A percentile compares a stretch with the other conserved stretches of the same genome.
Evolutionary conservation across 805 yeast genomes (phyloP).

Genomic region (Isabelozyma rhagii): DNA sequence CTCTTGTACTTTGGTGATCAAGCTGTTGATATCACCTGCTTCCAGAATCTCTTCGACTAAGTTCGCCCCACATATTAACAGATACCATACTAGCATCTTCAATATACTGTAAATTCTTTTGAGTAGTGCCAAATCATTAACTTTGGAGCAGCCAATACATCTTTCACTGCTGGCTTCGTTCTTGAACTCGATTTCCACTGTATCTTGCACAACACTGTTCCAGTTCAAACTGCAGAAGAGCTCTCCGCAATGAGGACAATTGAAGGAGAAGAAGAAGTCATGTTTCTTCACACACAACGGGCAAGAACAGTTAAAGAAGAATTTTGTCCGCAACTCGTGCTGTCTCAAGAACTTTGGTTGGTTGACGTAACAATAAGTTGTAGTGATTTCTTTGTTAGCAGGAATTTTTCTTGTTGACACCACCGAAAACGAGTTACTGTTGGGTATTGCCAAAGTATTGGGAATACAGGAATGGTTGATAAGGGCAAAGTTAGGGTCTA

Average conservation of each 20-base stretch:
- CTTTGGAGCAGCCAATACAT: background rate
- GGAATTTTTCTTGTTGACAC: slow-evolving; percentile 13
- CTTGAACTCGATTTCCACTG: background rate
- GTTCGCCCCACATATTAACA: background rate
- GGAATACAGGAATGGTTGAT: slow-evolving; percentile 43
- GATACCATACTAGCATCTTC: background rate
- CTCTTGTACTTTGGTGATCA: no score
- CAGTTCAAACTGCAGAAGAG: slow-evolving; percentile 1
- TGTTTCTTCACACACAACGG: slow-evolving; percentile 12
- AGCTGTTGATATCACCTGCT: no score
- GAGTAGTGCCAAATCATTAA: background rate
- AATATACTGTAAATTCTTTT: background rate
- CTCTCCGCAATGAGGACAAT: slow-evolving; percentile 17
- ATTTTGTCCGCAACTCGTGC: slow-evolving; percentile 17
- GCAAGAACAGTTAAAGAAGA: slow-evolving; percentile 34
- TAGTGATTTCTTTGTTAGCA: slow-evolving; percentile 21
- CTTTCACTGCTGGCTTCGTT: background rate
- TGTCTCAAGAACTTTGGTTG: slow-evolving; percentile 26
- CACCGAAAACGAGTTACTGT: slow-evolving; percentile 7
- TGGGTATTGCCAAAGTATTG: slow-evolving; percentile 14
- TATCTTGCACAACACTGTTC: background rate
- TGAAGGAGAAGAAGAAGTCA: slow-evolving; percentile 25
- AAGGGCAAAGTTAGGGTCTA: slow-evolving; percentile 35
- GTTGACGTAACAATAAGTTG: slow-evolving; percentile 24
- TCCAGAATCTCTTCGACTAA: no score